A percentile compares a stretch with the other conserved stretches of the same genome.
Evolutionary conservation across 1,139 yeast genomes (phyloP).

Genomic region (Williopsis jadinii): DNA sequence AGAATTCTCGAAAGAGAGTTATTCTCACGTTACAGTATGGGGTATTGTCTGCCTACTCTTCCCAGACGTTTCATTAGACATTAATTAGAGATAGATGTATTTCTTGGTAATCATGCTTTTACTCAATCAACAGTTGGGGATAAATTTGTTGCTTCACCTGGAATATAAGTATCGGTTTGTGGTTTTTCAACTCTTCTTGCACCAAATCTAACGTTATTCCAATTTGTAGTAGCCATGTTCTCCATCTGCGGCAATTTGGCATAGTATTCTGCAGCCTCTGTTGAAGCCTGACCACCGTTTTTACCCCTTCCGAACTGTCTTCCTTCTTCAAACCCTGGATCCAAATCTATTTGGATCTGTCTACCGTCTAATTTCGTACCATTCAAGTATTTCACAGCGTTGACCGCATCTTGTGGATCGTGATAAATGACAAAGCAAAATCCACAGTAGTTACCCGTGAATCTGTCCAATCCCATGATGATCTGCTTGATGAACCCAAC

Average conservation of each 20-base stretch:
- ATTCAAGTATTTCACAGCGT: conserved; percentile 74
- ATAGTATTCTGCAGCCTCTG: conserved; percentile 31
- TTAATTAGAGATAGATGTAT: too few species aligned
- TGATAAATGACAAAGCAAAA: conserved; percentile 84
- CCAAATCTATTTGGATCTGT: conserved; percentile 74
- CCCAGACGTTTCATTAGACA: too few species aligned
- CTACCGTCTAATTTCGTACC: conserved; percentile 80
- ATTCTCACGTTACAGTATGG: too few species aligned
- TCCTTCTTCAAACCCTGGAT: conserved; percentile 92
- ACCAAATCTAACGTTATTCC: conserved; percentile 19
- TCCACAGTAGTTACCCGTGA: conserved; percentile 89
- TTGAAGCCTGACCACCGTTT: conserved; percentile 79
- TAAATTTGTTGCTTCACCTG: conserved; percentile 2
- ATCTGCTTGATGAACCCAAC: conserved; percentile 67
- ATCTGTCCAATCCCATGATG: conserved; percentile 90
- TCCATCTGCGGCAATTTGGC: conserved; percentile 40
- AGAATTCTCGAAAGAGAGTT: too few species aligned
- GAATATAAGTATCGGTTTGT: conserved; percentile 17
- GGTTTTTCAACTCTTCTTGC: conserved; percentile 23
- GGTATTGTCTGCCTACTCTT: too few species aligned
- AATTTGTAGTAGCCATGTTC: conserved; percentile 27
- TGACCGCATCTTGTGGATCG: conserved; percentile 60
- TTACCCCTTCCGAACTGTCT: conserved; percentile 91
- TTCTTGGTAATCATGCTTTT: too few species aligned
- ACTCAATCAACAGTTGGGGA: background rate